phyloP scores from a whole-genome alignment of 768 basidiomycete genomes.

The Naganishia vishniacii region DNA sequence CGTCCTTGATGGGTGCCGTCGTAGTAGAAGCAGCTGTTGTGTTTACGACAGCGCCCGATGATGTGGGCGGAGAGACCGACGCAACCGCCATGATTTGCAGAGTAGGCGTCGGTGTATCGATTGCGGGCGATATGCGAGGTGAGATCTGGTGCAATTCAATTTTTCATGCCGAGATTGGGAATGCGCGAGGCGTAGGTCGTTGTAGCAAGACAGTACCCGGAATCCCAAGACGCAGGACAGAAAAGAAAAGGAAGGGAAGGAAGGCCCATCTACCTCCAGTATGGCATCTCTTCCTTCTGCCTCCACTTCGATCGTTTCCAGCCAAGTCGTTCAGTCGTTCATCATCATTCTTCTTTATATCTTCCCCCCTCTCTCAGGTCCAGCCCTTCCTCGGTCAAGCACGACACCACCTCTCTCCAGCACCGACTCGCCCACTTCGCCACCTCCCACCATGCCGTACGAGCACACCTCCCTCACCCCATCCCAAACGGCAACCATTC shows the following conservation, averaged over 20 bases:
- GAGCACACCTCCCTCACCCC: conserved; percentile 12
- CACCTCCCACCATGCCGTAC: conserved; percentile 14
- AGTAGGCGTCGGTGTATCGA: not conserved
- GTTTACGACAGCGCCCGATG: not conserved
- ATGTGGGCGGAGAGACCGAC: not conserved
- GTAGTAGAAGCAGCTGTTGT: not conserved
- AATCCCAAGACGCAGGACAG: too few relatives aligned
- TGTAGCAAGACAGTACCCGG: too few relatives aligned
- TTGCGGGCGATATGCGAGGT: not conserved
- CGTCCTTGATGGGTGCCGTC: conserved; percentile 32
- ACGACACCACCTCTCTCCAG: not conserved
- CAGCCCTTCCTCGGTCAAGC: not conserved
- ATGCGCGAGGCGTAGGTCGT: too few relatives aligned
- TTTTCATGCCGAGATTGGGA: not conserved
- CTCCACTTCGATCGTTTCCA: conserved; percentile 6
- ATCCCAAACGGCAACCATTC: conserved; percentile 51
- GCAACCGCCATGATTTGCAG: not conserved
- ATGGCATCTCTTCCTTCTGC: not conserved
- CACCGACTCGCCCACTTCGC: not conserved
- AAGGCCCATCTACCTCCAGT: too few relatives aligned
- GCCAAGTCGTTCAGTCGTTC: not conserved
- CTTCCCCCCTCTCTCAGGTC: too few relatives aligned
- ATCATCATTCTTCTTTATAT: too few relatives aligned
- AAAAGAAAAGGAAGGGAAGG: too few relatives aligned
- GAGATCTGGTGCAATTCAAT: not conserved